phyloP scores from a whole-genome alignment of 108 stramenopile species.

The Nitzschia putrida region DNA sequence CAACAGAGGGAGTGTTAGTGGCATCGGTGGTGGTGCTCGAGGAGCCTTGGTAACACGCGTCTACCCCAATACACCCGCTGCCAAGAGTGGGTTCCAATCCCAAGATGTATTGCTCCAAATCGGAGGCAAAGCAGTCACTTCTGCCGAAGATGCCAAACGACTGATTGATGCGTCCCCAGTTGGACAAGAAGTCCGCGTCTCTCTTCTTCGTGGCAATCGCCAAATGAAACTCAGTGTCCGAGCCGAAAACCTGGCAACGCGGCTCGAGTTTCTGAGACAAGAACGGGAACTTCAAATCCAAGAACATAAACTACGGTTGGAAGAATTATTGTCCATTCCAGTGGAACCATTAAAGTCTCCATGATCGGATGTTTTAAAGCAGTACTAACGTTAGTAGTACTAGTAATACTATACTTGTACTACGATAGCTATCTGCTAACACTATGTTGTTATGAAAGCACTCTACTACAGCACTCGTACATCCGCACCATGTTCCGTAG shows the following conservation, averaged over 20 bases:
- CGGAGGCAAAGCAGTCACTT: constrained; percentile 55
- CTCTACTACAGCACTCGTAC: too few relatives aligned
- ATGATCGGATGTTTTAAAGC: too few relatives aligned
- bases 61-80: constrained; percentile 73
- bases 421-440: too few relatives aligned
- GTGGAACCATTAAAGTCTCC: too few relatives aligned
- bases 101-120: constrained; percentile 79
- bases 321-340: too few relatives aligned
- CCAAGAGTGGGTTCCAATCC: constrained; percentile 63
- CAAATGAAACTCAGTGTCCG: constrained; percentile 56
- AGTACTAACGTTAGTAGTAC: too few relatives aligned
- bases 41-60: constrained; percentile 82
- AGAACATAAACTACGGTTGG: constrained; percentile 43
- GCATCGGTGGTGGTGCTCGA: constrained; percentile 25
- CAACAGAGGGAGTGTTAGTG: constrained; percentile 47
- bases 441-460: too few relatives aligned
- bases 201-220: constrained; percentile 56
- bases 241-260: constrained; percentile 72
- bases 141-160: constrained; percentile 73
- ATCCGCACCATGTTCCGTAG: too few relatives aligned
- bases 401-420: too few relatives aligned
- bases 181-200: constrained; percentile 50
- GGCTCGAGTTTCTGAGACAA: constrained; percentile 58
- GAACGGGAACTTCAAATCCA: constrained; percentile 53
- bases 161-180: constrained; percentile 74